Evolutionary conservation across 805 yeast genomes (phyloP).

Genomic region (Yarrowia porcina): DNA sequence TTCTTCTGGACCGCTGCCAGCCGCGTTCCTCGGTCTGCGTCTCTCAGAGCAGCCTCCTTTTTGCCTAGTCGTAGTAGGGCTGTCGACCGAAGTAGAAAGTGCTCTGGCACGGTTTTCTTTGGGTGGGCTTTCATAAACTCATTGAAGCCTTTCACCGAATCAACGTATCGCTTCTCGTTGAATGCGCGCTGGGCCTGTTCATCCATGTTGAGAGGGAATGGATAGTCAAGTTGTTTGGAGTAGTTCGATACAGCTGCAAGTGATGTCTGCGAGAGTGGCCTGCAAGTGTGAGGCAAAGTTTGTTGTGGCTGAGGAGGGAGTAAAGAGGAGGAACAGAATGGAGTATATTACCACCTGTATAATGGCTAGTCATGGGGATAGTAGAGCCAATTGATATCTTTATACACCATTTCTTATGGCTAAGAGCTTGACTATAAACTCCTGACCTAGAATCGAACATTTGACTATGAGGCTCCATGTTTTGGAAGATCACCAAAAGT

Average conservation of each 20-base stretch:
- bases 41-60: conserved; percentile 29
- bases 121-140: conserved; percentile 26
- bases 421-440: no score
- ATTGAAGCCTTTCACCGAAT: conserved; percentile 26
- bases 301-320: no score
- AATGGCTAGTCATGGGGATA: no score
- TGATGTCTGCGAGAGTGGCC: no score
- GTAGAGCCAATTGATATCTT: no score
- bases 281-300: background rate
- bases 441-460: no score
- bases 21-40: conserved; percentile 33
- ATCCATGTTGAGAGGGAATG: background rate
- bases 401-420: no score
- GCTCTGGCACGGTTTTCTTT: conserved; percentile 15
- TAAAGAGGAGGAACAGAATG: no score
- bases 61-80: conserved; percentile 29
- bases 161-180: conserved; percentile 26
- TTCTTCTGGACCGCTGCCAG: background rate
- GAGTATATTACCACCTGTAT: no score
- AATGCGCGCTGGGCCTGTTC: no score
- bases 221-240: background rate
- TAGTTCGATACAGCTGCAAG: background rate
- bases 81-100: conserved; percentile 30
- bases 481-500: no score
- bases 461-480: no score